Base-by-base conservation (phyloP, 345 rosid genomes). In the Eutrema japonicum region DNA sequence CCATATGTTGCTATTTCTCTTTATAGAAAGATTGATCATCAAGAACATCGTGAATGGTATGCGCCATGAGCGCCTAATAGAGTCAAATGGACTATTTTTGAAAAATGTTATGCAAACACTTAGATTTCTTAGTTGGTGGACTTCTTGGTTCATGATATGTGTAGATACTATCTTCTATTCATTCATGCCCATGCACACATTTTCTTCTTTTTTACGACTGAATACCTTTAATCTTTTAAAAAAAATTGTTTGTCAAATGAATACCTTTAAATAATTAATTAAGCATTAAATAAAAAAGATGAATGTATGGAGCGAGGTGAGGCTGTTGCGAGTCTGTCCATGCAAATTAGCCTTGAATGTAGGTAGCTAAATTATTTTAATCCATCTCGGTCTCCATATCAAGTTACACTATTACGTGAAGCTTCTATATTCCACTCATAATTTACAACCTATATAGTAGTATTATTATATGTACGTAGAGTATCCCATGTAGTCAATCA, bases 361-460 rank as follows among this genome's bases (percentile, higher is more conserved):
- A 22, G 40, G 61, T 35, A 38, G 36, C 37, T 10, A 14, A 36
- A 58, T 10, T 53, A 41, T 30, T 26, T 29, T 27, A 52, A n/a
- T 27, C 7, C 27, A 67, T 29, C 32, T 53, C 18, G 49, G 60
- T 67, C 61, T 53, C 50, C 40, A 7, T 11, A 50, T 42, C 72
- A 53, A 67, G 52, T 11, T n/a, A 53, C 71, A 67, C 52, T 53
- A 40, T 27, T 51, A 52, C 50, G 61, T 66, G 61, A 52, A 27
- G 30, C 50, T 52, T 40, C 14, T 66, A 10, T 66, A 27, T 38
- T 30, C 57, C 2, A 12, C 40, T 32, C 18, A 12, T 53, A 10
- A 12, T 53, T 29, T 53, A 6, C 38, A 30, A 53, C 58, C 58
- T 30, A 53, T 14, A 53, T 5, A 6, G 27, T 11, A 27, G 8